A percentile compares a stretch with the other conserved stretches of the same genome.
These are phyloP conservation scores for Trichoderma oligosporum DNA, from an alignment of 2,329 filamentous ascomycete genomes.

Conservation along the genomic window DNA sequence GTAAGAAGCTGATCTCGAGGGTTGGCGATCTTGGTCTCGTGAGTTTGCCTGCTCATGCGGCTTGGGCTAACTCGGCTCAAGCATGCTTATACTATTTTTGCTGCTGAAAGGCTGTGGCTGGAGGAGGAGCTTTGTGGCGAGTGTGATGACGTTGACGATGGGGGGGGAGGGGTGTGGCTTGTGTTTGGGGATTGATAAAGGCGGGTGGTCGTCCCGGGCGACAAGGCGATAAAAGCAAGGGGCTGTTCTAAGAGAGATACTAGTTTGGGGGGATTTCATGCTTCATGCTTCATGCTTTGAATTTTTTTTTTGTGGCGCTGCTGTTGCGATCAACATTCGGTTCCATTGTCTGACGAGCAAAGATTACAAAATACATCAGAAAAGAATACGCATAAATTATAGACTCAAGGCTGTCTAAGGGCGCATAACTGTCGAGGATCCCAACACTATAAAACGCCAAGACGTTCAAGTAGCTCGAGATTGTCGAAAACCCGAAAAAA, in stretches of 20 bases:
- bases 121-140: neutral
- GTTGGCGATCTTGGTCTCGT: conserved; percentile 12
- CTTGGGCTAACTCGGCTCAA: neutral
- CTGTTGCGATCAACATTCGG: neutral
- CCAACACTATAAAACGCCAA: too few species aligned
- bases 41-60: conserved; percentile 12
- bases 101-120: conserved; percentile 1
- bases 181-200: neutral
- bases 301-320: neutral
- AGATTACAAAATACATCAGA: too few species aligned
- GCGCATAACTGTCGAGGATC: too few species aligned
- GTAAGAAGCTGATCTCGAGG: neutral
- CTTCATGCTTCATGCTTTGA: neutral
- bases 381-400: too few species aligned
- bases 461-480: too few species aligned
- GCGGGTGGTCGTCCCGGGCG: conserved; percentile 16
- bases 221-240: neutral
- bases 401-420: too few species aligned
- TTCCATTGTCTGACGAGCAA: too few species aligned
- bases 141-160: neutral
- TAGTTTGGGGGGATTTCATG: neutral
- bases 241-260: neutral
- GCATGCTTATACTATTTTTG: neutral
- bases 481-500: neutral
- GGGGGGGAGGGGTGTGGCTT: conserved; percentile 17